These are phyloP conservation scores for Theobroma cacao DNA, from an alignment of 345 rosid species.

Conservation along the genomic window DNA sequence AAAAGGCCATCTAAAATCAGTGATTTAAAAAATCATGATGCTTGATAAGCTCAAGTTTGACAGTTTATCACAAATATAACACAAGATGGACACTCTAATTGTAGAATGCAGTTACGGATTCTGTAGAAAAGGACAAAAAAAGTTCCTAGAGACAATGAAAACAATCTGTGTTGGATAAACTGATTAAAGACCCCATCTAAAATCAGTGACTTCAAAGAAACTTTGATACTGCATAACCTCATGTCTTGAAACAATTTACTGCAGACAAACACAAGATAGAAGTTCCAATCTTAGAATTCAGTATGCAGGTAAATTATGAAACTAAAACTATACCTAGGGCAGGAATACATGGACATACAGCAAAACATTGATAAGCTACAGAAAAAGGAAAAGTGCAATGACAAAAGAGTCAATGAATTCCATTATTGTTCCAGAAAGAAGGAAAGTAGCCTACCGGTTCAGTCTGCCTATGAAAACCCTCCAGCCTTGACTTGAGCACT, in stretches of 20 bases:
- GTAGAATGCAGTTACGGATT: background rate
- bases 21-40: background rate
- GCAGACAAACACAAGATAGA: background rate
- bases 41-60: background rate
- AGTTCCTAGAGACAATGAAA: background rate
- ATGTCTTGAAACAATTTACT: background rate
- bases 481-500: constrained; percentile 78
- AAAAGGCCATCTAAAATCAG: background rate
- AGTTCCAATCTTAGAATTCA: background rate
- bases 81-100: background rate
- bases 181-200: background rate
- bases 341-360: background rate
- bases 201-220: background rate
- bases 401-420: background rate
- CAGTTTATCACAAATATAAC: background rate
- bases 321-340: background rate
- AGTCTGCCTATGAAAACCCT: constrained; percentile 80
- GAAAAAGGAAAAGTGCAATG: background rate
- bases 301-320: background rate
- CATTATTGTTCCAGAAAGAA: background rate
- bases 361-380: background rate
- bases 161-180: background rate
- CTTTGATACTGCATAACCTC: background rate
- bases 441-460: constrained; percentile 51
- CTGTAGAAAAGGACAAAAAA: background rate